Conservation (phyloP, 2,329 filamentous ascomycete genomes). For the Curvularia sp. region DNA sequence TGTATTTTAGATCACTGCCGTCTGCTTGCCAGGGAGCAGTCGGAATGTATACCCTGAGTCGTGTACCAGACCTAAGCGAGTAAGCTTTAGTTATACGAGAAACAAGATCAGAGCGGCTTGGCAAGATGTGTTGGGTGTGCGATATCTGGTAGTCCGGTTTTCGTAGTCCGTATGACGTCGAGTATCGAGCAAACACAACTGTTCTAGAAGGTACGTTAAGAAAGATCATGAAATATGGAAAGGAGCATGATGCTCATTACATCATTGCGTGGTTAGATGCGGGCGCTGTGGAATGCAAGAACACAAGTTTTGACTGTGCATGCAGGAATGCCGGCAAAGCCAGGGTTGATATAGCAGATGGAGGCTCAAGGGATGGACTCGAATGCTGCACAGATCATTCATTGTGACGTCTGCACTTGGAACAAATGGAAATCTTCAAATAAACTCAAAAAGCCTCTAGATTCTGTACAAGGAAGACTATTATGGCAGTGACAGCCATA, state of each 20-base stretch:
- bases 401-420: conserved; percentile 20
- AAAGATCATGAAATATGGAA: not conserved
- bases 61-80: no score
- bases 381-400: conserved; percentile 32
- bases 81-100: no score
- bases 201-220: not conserved
- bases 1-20: no score
- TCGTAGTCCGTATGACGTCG: not conserved
- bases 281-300: no score
- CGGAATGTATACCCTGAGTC: no score
- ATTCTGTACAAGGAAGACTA: conserved; percentile 50
- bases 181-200: not conserved
- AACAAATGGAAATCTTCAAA: conserved; percentile 24
- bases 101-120: no score
- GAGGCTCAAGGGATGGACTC: conserved; percentile 22
- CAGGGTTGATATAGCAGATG: no score
- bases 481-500: conserved; percentile 44
- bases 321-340: no score
- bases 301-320: no score
- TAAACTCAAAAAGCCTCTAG: conserved; percentile 43
- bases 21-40: no score
- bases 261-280: not conserved
- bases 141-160: not conserved
- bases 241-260: not conserved
- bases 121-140: no score